Base-by-base conservation (phyloP, 495 filamentous ascomycete genomes). In the Cercophora samala region DNA sequence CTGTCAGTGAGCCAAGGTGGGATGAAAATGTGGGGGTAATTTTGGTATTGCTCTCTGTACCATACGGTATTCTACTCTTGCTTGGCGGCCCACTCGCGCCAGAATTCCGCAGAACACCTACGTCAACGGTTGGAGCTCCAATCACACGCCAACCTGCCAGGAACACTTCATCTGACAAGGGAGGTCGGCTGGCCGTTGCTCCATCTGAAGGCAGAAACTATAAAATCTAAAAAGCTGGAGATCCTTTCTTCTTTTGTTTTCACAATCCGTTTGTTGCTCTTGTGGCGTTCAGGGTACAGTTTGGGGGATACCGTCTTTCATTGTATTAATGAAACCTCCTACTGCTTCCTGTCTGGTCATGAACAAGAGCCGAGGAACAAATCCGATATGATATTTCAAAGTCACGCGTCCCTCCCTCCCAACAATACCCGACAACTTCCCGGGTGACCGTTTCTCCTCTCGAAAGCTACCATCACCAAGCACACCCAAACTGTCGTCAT, bases 121-220 rank as follows among this genome's bases (percentile, higher is more conserved):
- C 66, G 66, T 67, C 66, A 67, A 32, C 8, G 21, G 37, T 46
- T 60, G 37, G 65, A 62, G 59, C 55, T 46, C 19, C 32, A 46
- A 46, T 23, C 53, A 56, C 22, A 21, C 53, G n/a, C 60, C 60
- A 32, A 25, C 18, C 29, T 19, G 29, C 26, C 19, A 29, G 17
- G n/a, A 42, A 37, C 60, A 21, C 26, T 21, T 46, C 46, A 68
- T 23, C 37, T 46, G 26, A 21, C 55, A 25, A 65, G 62, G 67
- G 67, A 54, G 59, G 52, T 54, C 37, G 63, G 63, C 63, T 52
- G 67, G 64, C 64, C 59, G 63, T 53, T 29, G 62, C 17, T 42
- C 58, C 53, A 17, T 68, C 42, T 53, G 29, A 60, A 26, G 13
- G 19, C 24, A 5, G 26, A 25, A 23, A n/a, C 21, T 53, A 63